Evolutionary conservation across 129 eudicot genomes (phyloP).

Genomic region (Logfia minima): DNA sequence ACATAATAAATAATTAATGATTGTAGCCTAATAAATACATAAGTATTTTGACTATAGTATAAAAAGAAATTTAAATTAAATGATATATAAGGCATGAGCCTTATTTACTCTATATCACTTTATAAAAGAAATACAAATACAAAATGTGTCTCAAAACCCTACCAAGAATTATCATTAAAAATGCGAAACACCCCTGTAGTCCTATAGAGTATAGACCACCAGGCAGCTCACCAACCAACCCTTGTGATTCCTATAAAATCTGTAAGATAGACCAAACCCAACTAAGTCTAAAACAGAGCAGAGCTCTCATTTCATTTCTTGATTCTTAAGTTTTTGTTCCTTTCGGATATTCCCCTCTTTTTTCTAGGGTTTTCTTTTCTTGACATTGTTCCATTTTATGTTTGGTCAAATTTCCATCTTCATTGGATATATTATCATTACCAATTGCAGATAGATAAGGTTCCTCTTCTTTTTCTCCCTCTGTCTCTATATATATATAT

Average conservation of each 20-base stretch:
- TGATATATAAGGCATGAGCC: too few relatives aligned
- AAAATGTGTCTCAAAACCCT: too few relatives aligned
- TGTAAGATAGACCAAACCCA: not conserved
- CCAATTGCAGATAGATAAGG: conserved; percentile 9
- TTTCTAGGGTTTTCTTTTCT: conserved; percentile 27
- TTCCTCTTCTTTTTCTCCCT: conserved; percentile 6
- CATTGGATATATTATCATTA: conserved; percentile 10
- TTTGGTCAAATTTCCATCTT: conserved; percentile 14
- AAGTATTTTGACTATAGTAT: too few relatives aligned
- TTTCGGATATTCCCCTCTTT: conserved; percentile 16
- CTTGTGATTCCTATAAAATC: not conserved
- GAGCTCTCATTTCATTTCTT: not conserved
- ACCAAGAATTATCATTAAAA: too few relatives aligned
- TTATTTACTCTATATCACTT: too few relatives aligned
- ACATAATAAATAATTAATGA: too few relatives aligned
- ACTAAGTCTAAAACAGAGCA: conserved; percentile 2
- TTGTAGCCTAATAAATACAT: too few relatives aligned
- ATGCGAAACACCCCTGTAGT: too few relatives aligned
- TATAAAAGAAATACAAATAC: too few relatives aligned
- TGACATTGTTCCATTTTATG: conserved; percentile 10
- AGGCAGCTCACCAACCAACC: too few relatives aligned
- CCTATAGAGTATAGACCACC: too few relatives aligned
- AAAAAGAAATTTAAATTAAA: too few relatives aligned
- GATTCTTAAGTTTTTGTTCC: not conserved
- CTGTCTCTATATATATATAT: not conserved